A percentile compares a stretch with the other conserved stretches of the same genome.
These are phyloP conservation scores for Ophiostoma ulmi DNA, from an alignment of 2,329 filamentous ascomycete genomes.

Conservation along the genomic window DNA sequence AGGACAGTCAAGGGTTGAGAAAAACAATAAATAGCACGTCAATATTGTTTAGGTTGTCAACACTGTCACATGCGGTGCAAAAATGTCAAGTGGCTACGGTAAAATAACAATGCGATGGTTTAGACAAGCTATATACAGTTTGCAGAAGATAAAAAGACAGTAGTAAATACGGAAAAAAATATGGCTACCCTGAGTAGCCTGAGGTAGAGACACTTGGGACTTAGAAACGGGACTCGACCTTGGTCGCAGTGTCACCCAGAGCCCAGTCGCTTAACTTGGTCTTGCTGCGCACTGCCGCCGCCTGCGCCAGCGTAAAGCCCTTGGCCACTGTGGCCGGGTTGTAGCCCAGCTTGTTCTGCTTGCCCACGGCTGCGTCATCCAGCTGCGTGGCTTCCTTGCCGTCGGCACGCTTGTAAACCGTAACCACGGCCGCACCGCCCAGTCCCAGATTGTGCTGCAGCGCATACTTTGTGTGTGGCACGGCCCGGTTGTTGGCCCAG, in stretches of 20 bases:
- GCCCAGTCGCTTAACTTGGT: conserved; percentile 65
- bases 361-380: conserved; percentile 59
- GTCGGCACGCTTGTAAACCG: conserved; percentile 81
- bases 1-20: not conserved
- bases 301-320: conserved; percentile 78
- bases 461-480: conserved; percentile 63
- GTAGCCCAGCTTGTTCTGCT: conserved; percentile 69
- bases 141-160: not conserved
- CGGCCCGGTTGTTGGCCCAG: conserved; percentile 86
- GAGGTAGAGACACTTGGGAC: not conserved
- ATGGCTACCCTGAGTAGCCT: not conserved
- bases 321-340: conserved; percentile 87
- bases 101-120: not conserved
- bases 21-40: not conserved
- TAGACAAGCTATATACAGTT: not conserved
- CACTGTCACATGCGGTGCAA: not conserved
- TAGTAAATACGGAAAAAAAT: not conserved
- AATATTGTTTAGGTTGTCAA: not conserved
- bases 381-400: conserved; percentile 59
- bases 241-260: conserved; percentile 66
- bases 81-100: not conserved
- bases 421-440: conserved; percentile 84
- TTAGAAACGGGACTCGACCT: conserved; percentile 53
- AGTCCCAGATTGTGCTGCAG: conserved; percentile 92
- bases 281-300: conserved; percentile 64